These are phyloP conservation scores for Coniochaeta pulveracea DNA, from an alignment of 2,329 filamentous ascomycete genomes.

Conservation along the genomic window DNA sequence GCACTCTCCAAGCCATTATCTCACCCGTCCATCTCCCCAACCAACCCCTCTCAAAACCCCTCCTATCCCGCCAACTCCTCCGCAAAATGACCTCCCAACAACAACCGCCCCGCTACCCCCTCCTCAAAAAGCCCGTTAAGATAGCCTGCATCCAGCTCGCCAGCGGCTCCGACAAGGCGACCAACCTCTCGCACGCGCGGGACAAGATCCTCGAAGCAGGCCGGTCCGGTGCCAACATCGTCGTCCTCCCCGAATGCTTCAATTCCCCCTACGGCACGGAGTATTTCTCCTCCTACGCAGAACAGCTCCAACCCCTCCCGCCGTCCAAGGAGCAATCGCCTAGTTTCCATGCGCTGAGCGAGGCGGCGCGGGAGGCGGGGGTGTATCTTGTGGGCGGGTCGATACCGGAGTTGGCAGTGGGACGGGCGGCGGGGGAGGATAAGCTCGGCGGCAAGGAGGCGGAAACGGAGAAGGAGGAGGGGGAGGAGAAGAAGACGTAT, in stretches of 20 bases:
- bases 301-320: constrained; percentile 69
- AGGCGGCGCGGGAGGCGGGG: constrained; percentile 66
- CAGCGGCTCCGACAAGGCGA: constrained; percentile 69
- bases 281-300: constrained; percentile 86
- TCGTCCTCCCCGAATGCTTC: constrained; percentile 96
- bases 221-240: constrained; percentile 63
- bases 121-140: constrained; percentile 68
- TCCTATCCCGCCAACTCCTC: constrained; percentile 12
- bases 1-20: not conserved
- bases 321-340: constrained; percentile 61
- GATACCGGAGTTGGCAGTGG: constrained; percentile 63
- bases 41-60: not conserved
- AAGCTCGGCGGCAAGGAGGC: constrained; percentile 2
- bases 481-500: constrained; percentile 45
- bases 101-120: constrained; percentile 15
- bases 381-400: constrained; percentile 84
- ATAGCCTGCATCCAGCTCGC: constrained; percentile 75
- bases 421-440: constrained; percentile 18
- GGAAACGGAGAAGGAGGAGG: constrained; percentile 20
- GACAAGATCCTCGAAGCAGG: constrained; percentile 76
- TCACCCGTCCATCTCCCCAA: not conserved
- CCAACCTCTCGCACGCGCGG: constrained; percentile 73
- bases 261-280: constrained; percentile 92
- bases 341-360: constrained; percentile 73
- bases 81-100: constrained; percentile 19